These are phyloP conservation scores for Sanghuangporus baumii DNA, from an alignment of 1,284 basidiomycete species.

Conservation along the genomic window DNA sequence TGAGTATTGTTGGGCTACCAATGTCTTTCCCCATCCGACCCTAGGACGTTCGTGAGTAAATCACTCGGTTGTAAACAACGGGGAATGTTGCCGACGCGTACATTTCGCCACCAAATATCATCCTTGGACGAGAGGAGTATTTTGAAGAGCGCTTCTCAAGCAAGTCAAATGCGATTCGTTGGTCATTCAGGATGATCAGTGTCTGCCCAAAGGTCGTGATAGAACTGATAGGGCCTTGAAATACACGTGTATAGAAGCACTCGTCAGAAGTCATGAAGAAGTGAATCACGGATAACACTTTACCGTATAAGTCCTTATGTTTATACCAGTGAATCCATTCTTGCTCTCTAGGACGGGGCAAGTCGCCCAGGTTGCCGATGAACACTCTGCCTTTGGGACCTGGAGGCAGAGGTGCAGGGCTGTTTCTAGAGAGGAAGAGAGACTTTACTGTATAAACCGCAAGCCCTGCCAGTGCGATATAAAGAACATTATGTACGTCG, in stretches of 20 bases:
- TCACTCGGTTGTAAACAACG: background rate
- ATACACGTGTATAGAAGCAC: background rate
- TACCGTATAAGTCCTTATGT: slow-evolving; percentile 18
- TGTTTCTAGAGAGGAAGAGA: slow-evolving; percentile 2
- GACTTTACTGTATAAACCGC: slow-evolving; percentile 1
- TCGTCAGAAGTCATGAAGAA: background rate
- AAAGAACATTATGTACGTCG: no score
- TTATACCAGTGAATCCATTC: slow-evolving; percentile 19
- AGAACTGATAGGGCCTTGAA: slow-evolving; percentile 21
- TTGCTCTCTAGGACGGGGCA: slow-evolving; percentile 12
- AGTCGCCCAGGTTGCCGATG: slow-evolving; percentile 16
- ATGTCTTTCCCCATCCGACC: slow-evolving; percentile 12
- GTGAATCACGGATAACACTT: background rate
- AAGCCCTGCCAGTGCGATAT: background rate
- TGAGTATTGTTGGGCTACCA: slow-evolving; percentile 2
- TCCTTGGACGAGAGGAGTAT: slow-evolving; percentile 40
- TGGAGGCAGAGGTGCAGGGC: background rate
- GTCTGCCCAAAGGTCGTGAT: slow-evolving; percentile 36
- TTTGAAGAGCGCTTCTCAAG: slow-evolving; percentile 42
- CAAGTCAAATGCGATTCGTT: slow-evolving; percentile 38
- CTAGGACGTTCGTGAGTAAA: background rate
- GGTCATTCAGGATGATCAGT: slow-evolving; percentile 38
- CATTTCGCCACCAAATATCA: slow-evolving; percentile 18
- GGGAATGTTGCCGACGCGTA: background rate
- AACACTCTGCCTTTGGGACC: slow-evolving; percentile 12